phyloP scores from a whole-genome alignment of 2,329 filamentous ascomycete genomes.

The Aspergillus pseudoviridinutans region DNA sequence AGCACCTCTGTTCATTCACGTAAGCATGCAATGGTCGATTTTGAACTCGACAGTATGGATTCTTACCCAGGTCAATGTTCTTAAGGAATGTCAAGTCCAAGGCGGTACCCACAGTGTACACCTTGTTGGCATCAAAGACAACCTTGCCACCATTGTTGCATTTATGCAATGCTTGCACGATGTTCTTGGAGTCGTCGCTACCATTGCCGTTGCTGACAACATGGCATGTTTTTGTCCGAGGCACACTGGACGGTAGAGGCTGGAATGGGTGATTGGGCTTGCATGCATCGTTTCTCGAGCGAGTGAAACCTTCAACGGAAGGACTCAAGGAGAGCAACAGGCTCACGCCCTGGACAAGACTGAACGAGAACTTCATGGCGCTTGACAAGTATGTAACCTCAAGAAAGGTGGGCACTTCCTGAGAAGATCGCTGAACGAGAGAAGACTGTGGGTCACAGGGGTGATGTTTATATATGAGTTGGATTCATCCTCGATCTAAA shows the following conservation, averaged over 20 bases:
- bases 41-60: neutral
- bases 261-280: slow-evolving; percentile 27
- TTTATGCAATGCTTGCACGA: slow-evolving; percentile 52
- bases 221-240: slow-evolving; percentile 26
- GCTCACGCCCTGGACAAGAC: slow-evolving; percentile 19
- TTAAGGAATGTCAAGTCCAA: slow-evolving; percentile 63
- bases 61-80: slow-evolving; percentile 57
- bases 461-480: neutral
- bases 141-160: slow-evolving; percentile 64
- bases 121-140: slow-evolving; percentile 52
- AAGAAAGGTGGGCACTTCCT: neutral
- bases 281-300: slow-evolving; percentile 22
- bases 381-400: neutral
- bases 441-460: neutral
- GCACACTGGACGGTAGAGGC: slow-evolving; percentile 23
- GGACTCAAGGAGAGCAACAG: slow-evolving; percentile 18
- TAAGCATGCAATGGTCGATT: neutral
- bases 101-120: slow-evolving; percentile 61
- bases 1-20: slow-evolving; percentile 47
- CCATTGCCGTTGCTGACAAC: slow-evolving; percentile 26
- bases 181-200: slow-evolving; percentile 48
- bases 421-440: neutral
- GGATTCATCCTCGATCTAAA: neutral
- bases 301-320: slow-evolving; percentile 15
- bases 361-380: slow-evolving; percentile 24